These are phyloP conservation scores for Gloeopeniophorella convolvens DNA, from an alignment of 768 basidiomycete genomes.

Conservation along the genomic window DNA sequence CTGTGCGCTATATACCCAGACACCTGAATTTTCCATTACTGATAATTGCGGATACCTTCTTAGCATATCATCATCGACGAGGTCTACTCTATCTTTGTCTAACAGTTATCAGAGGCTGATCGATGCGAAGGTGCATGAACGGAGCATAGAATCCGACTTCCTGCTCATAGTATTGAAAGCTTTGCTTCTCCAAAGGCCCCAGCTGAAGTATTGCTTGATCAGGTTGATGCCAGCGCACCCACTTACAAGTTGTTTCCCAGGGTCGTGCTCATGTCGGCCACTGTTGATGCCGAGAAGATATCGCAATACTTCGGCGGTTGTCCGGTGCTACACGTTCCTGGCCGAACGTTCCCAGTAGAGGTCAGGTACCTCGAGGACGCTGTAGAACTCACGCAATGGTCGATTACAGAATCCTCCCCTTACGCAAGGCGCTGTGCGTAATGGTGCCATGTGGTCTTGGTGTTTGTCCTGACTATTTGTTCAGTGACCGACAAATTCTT, in stretches of 20 bases:
- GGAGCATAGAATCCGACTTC: conserved; percentile 96
- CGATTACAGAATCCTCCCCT: conserved; percentile 70
- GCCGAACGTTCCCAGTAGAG: conserved; percentile 91
- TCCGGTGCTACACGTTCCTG: conserved; percentile 82
- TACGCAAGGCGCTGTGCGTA: conserved; percentile 67
- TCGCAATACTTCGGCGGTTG: conserved; percentile 83
- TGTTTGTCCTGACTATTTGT: background rate
- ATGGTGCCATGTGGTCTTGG: background rate
- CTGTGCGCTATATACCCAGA: conserved; percentile 42
- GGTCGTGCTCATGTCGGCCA: conserved; percentile 95
- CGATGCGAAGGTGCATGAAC: conserved; percentile 75
- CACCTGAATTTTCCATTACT: background rate
- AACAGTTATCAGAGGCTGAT: background rate
- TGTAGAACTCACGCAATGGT: conserved; percentile 74
- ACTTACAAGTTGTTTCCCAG: conserved; percentile 32
- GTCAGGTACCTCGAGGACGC: conserved; percentile 86
- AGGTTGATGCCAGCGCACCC: background rate
- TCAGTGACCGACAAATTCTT: conserved; percentile 60
- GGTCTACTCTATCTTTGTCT: conserved; percentile 33
- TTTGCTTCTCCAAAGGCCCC: conserved; percentile 63
- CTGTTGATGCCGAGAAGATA: conserved; percentile 86
- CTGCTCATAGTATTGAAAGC: conserved; percentile 89
- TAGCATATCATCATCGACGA: conserved; percentile 98
- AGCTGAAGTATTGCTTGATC: conserved; percentile 61
- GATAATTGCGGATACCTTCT: too few species aligned